Percentiles rank a stretch among this genome's conserved stretches.
These are phyloP conservation scores for Kodamaea derodonti DNA, from an alignment of 1,139 yeast species.

Conservation along the genomic window DNA sequence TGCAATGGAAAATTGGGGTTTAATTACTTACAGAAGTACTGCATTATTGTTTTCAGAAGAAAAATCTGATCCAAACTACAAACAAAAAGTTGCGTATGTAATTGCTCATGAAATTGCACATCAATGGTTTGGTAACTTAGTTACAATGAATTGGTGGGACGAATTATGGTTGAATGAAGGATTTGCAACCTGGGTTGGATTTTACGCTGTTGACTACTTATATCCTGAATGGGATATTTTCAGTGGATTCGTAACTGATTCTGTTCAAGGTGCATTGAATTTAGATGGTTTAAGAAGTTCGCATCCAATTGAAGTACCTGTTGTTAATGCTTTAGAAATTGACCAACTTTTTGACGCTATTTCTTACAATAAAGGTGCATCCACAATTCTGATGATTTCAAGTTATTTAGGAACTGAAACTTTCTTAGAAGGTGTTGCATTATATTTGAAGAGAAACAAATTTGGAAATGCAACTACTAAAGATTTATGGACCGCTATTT, in stretches of 20 bases:
- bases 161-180: constrained; percentile 91
- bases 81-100: constrained; percentile 80
- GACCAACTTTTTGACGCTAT: constrained; percentile 85
- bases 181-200: constrained; percentile 85
- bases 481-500: constrained; percentile 76
- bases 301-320: constrained; percentile 87
- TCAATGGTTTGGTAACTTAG: constrained; percentile 91
- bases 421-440: constrained; percentile 69
- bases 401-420: constrained; percentile 63
- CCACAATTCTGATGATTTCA: constrained; percentile 67
- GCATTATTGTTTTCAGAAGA: constrained; percentile 67
- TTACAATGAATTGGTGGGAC: constrained; percentile 96
- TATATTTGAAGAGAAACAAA: constrained; percentile 64
- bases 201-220: constrained; percentile 71
- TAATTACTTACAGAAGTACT: constrained; percentile 76
- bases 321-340: constrained; percentile 73
- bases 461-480: constrained; percentile 75
- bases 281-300: constrained; percentile 73
- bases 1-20: constrained; percentile 92
- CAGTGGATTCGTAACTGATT: constrained; percentile 65
- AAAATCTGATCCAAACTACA: constrained; percentile 63
- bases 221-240: constrained; percentile 88
- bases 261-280: constrained; percentile 64
- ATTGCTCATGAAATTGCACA: constrained; percentile 90
- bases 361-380: constrained; percentile 81